Percentiles rank a stretch among this genome's conserved stretches.
Evolutionary conservation across 805 yeast genomes (phyloP).

Genomic region (Lachancea kluyveri): DNA sequence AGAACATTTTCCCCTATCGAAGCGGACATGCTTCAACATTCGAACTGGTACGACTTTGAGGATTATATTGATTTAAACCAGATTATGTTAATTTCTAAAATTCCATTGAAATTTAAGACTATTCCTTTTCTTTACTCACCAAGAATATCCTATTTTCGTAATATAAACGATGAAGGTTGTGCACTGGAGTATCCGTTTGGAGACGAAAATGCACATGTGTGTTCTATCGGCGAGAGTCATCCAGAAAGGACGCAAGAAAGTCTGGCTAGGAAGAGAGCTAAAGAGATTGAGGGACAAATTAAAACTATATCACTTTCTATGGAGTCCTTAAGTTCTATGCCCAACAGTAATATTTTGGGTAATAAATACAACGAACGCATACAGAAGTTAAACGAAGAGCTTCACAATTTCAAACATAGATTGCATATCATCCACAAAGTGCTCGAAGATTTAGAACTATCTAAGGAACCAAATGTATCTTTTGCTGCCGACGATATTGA

Average conservation of each 20-base stretch:
- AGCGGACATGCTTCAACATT: constrained; percentile 6
- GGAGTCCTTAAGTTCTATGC: constrained; percentile 13
- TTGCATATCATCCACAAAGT: constrained; percentile 28
- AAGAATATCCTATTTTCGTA: constrained; percentile 54
- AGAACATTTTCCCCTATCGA: constrained; percentile 4
- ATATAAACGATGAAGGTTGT: constrained; percentile 37
- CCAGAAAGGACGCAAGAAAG: constrained; percentile 50
- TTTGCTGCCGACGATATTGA: constrained; percentile 15
- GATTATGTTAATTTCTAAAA: constrained; percentile 33
- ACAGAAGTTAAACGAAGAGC: constrained; percentile 17
- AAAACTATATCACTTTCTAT: constrained; percentile 24
- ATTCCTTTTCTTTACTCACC: constrained; percentile 49
- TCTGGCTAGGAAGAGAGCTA: constrained; percentile 36
- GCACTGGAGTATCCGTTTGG: constrained; percentile 54
- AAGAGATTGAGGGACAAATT: constrained; percentile 37
- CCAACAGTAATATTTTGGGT: constrained; percentile 1
- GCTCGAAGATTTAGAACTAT: constrained; percentile 26
- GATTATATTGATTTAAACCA: constrained; percentile 71
- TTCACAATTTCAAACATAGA: constrained; percentile 30
- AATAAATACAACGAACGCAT: constrained; percentile 1
- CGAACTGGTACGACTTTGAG: constrained; percentile 65
- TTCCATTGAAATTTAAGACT: constrained; percentile 38
- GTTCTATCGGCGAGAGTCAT: constrained; percentile 44
- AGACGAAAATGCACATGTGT: constrained; percentile 45
- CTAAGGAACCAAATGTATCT: constrained; percentile 16